phyloP scores from a whole-genome alignment of 345 rosid species.

The Salix dunnii region DNA sequence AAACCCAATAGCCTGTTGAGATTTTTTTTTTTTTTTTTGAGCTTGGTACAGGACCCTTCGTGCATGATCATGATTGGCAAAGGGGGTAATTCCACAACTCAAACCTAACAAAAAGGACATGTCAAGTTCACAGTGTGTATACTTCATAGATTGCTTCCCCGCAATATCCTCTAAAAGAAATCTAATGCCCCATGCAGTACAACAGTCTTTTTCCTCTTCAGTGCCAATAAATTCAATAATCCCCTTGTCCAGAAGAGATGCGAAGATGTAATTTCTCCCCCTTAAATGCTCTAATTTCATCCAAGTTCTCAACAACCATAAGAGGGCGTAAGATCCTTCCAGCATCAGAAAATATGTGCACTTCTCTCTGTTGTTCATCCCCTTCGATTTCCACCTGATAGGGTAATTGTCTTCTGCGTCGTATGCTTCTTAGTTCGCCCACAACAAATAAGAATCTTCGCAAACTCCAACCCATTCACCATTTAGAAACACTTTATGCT shows the following conservation, averaged over 20 bases:
- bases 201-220: slow-evolving; percentile 89
- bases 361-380: slow-evolving; percentile 61
- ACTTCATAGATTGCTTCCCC: slow-evolving; percentile 34
- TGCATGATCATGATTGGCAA: too few relatives aligned
- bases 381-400: slow-evolving; percentile 80
- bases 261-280: slow-evolving; percentile 46
- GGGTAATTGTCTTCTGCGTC: slow-evolving; percentile 57
- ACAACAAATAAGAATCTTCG: slow-evolving; percentile 53
- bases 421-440: slow-evolving; percentile 47
- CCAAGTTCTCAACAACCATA: slow-evolving; percentile 62
- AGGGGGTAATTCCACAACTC: slow-evolving; percentile 82
- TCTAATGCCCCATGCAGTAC: slow-evolving; percentile 62
- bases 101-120: slow-evolving; percentile 75
- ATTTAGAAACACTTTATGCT: slow-evolving; percentile 63
- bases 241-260: slow-evolving; percentile 60
- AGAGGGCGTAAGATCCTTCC: slow-evolving; percentile 94
- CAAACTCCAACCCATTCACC: slow-evolving; percentile 93
- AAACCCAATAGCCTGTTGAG: slow-evolving; percentile 87
- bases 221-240: slow-evolving; percentile 71
- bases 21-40: slow-evolving; percentile 88
- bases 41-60: too few relatives aligned
- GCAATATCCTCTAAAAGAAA: slow-evolving; percentile 42
- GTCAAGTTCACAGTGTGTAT: slow-evolving; percentile 80
- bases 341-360: slow-evolving; percentile 69
- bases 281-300: slow-evolving; percentile 45